Evolutionary conservation across 1,284 basidiomycete genomes (phyloP).

Genomic region (Vanrija sp.): DNA sequence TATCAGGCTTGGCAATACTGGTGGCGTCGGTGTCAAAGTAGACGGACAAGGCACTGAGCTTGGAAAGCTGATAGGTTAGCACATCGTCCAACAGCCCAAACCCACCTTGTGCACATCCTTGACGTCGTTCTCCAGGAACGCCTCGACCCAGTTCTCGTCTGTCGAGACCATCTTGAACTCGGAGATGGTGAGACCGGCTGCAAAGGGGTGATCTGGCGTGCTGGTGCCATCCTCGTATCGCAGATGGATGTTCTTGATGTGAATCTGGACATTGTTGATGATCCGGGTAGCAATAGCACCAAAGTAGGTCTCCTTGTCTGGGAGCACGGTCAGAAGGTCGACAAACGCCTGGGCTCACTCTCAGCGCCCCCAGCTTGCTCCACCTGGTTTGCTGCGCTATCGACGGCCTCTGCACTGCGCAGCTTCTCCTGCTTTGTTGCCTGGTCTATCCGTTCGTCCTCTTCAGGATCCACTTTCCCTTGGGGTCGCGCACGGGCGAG

Average conservation of each 20-base stretch:
- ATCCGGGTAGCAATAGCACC: constrained; percentile 85
- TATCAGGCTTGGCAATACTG: constrained; percentile 60
- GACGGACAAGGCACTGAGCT: constrained; percentile 78
- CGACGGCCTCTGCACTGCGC: constrained; percentile 81
- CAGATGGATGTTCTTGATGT: constrained; percentile 89
- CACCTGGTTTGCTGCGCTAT: constrained; percentile 53
- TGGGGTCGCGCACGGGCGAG: constrained; percentile 53
- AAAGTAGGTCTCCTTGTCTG: constrained; percentile 67
- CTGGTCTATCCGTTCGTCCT: constrained; percentile 78
- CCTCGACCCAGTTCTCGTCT: constrained; percentile 84
- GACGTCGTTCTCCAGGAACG: constrained; percentile 87
- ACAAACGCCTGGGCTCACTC: constrained; percentile 17
- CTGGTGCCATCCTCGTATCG: constrained; percentile 95
- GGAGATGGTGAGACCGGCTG: constrained; percentile 85
- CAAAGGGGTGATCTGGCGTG: constrained; percentile 94
- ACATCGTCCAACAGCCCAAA: neutral
- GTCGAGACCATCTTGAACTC: constrained; percentile 93
- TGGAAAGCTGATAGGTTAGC: constrained; percentile 61
- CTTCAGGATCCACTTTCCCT: constrained; percentile 65
- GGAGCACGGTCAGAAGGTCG: constrained; percentile 1
- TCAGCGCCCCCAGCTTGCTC: constrained; percentile 49
- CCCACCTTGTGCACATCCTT: constrained; percentile 85
- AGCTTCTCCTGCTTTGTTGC: constrained; percentile 85
- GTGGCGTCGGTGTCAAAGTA: constrained; percentile 95
- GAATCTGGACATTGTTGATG: constrained; percentile 94